Conservation (phyloP, 2,329 filamentous ascomycete genomes). For the Boeremia exigua region DNA sequence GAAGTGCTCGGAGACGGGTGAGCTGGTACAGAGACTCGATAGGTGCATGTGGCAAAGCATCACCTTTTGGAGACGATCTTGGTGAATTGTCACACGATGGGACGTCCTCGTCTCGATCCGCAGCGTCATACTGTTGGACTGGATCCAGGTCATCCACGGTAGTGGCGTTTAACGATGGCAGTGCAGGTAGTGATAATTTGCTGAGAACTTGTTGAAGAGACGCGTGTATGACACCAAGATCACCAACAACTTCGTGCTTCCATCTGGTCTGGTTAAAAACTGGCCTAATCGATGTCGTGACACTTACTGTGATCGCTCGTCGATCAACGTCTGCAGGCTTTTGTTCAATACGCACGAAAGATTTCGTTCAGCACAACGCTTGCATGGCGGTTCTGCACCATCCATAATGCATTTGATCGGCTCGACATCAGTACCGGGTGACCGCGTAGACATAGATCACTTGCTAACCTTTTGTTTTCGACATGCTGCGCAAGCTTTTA, state of each 20-base stretch:
- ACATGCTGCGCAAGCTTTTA: slow-evolving; percentile 59
- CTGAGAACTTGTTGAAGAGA: slow-evolving; percentile 52
- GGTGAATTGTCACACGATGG: slow-evolving; percentile 43
- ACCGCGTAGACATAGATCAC: background rate
- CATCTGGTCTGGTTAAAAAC: slow-evolving; percentile 22
- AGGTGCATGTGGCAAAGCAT: slow-evolving; percentile 42
- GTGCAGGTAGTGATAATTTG: slow-evolving; percentile 46
- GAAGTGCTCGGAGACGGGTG: slow-evolving; percentile 48
- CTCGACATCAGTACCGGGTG: background rate
- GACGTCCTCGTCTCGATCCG: slow-evolving; percentile 46
- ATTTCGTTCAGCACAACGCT: slow-evolving; percentile 57
- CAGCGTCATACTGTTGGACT: slow-evolving; percentile 38
- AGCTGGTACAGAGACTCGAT: slow-evolving; percentile 59
- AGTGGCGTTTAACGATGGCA: slow-evolving; percentile 44
- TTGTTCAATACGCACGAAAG: slow-evolving; percentile 61
- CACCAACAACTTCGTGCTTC: slow-evolving; percentile 33
- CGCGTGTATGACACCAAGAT: slow-evolving; percentile 41
- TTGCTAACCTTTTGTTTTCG: slow-evolving; percentile 56
- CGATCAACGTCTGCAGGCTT: slow-evolving; percentile 57
- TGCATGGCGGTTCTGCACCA: slow-evolving; percentile 56
- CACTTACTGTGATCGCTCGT: slow-evolving; percentile 50
- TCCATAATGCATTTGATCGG: slow-evolving; percentile 61
- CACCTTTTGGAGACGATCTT: slow-evolving; percentile 34
- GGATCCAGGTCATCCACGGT: slow-evolving; percentile 18
- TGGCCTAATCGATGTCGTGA: background rate